Base-by-base conservation (phyloP, 2,329 filamentous ascomycete genomes). In the Ophiostoma sp. region DNA sequence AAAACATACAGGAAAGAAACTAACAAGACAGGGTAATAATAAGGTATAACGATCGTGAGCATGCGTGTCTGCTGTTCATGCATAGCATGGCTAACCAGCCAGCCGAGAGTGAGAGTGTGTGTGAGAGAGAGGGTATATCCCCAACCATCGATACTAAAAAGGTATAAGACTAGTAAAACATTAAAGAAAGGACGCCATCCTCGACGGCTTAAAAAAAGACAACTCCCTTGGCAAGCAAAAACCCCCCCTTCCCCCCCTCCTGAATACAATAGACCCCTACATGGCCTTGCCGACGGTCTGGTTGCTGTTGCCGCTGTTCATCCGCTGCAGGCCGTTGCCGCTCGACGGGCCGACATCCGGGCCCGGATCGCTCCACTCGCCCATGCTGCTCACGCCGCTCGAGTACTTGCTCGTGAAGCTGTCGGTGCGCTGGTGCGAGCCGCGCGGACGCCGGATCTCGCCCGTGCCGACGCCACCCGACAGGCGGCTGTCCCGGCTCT, bases 351-450 rank as follows among this genome's bases (percentile, higher is more conserved):
- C 83, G 0, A 86, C 78, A 70, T 86, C 84, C 2, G 83, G 83
- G 0, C 83, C 84, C 0, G 84, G 83, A 67, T 85, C 84, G 67
- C 81, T 82, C 83, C 79, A 85, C 41, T 79, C 80, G 65, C 76
- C 77, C 72, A 80, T 72, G 74, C 79, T 72, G 74, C 79, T 83
- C 8, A 81, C 75, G 58, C 83, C 82, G 72, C 83, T 85, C 40
- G 81, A 82, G 74, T 86, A 85, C 68, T 79, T 81, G 63, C 79
- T 78, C 58, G 75, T 76, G 67, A 78, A 77, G 74, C 81, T 83
- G 44, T 78, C 76, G 4, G 68, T 70, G 16, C 81, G 75, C 16
- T 75, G 72, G 68, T 79, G 79, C 4, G 77, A 75, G 5, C 71
- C 72, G 4, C 73, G 73, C 11, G 78, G 78, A 45, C 72, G 71